A percentile compares a stretch with the other conserved stretches of the same genome.
phyloP scores from a whole-genome alignment of 805 yeast genomes.

The Wickerhamomyces xylosicus region DNA sequence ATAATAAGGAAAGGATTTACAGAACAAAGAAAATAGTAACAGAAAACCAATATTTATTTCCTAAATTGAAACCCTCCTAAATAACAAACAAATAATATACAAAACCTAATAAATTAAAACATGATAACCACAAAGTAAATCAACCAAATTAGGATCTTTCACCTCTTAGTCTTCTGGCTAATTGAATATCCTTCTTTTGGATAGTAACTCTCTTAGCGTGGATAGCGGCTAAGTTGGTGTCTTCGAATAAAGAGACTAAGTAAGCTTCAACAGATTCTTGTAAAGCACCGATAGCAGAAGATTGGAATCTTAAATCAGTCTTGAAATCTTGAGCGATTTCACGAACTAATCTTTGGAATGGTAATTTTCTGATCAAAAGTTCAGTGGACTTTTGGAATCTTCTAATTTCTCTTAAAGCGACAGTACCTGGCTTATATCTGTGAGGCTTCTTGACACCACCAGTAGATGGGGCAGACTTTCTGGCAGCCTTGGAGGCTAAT shows the following conservation, averaged over 20 bases:
- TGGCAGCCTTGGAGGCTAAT: constrained; percentile 85
- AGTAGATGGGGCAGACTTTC: constrained; percentile 86
- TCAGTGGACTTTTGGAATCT: constrained; percentile 96
- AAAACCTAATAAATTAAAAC: too few relatives aligned
- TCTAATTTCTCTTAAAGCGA: constrained; percentile 93
- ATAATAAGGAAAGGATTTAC: too few relatives aligned
- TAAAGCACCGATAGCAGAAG: constrained; percentile 94
- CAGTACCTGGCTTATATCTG: constrained; percentile 97
- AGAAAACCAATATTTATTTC: too few relatives aligned
- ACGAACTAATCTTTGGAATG: constrained; percentile 94
- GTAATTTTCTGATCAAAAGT: constrained; percentile 88
- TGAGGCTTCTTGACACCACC: constrained; percentile 94
- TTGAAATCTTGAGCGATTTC: constrained; percentile 93
- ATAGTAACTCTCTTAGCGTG: constrained; percentile 99
- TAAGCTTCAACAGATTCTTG: constrained; percentile 99
- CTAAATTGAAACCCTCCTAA: too few relatives aligned
- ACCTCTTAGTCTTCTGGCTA: constrained; percentile 97
- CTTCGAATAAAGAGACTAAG: constrained; percentile 92
- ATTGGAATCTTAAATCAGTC: constrained; percentile 92
- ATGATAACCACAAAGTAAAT: too few relatives aligned
- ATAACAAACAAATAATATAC: too few relatives aligned
- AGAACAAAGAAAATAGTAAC: too few relatives aligned
- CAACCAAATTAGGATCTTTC: constrained; percentile 74
- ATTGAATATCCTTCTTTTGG: constrained; percentile 95
- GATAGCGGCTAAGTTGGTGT: constrained; percentile 95